Conservation (phyloP, 257 asterid genomes). For the Capsicum pubescens region DNA sequence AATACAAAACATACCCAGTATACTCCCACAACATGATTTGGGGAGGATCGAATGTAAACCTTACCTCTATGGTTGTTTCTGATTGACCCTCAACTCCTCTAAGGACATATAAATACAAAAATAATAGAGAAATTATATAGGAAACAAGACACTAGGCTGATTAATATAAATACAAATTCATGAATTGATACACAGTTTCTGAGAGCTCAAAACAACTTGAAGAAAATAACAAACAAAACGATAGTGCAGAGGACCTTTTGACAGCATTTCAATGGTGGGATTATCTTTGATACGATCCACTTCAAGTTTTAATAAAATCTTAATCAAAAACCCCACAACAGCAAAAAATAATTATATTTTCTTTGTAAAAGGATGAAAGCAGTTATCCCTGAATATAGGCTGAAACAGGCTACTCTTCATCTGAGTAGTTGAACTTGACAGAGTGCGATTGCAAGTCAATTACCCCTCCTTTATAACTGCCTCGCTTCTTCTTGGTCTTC, state of each 20-base stretch:
- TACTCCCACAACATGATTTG: no score
- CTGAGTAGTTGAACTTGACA: constrained; percentile 78
- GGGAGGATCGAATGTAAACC: no score
- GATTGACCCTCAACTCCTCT: no score
- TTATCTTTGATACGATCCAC: neutral
- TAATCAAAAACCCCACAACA: neutral
- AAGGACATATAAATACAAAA: neutral
- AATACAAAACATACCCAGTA: no score
- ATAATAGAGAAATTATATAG: neutral
- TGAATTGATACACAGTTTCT: constrained; percentile 16
- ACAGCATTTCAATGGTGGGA: no score
- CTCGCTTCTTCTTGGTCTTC: constrained; percentile 98
- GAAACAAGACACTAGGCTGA: neutral
- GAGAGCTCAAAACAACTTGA: neutral
- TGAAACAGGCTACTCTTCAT: constrained; percentile 52
- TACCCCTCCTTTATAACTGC: constrained; percentile 93
- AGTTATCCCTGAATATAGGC: neutral
- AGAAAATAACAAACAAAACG: neutral
- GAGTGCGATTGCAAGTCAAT: constrained; percentile 85
- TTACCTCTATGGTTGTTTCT: no score
- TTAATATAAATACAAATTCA: constrained; percentile 11
- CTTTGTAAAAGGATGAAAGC: neutral
- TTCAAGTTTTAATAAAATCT: neutral
- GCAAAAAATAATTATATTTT: neutral
- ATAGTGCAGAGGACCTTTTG: neutral